Conservation (phyloP, 768 basidiomycete species). For the Hortiboletus flavorubellus region DNA sequence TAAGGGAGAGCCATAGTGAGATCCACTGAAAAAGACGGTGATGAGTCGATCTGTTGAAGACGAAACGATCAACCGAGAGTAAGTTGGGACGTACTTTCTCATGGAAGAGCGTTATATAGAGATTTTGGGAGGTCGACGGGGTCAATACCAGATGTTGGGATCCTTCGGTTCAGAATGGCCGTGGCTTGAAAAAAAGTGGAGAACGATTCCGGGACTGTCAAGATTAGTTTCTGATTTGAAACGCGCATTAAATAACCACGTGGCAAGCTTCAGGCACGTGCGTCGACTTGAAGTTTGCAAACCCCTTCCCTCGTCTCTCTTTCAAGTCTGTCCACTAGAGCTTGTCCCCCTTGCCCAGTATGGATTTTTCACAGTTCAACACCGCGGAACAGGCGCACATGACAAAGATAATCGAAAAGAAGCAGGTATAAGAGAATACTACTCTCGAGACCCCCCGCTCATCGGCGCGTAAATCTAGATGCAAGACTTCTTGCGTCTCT, state of each 20-base stretch:
- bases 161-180: neutral
- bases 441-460: neutral
- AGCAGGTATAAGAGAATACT: constrained; percentile 61
- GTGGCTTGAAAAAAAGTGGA: neutral
- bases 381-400: constrained; percentile 94
- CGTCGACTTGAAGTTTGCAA: neutral
- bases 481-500: constrained; percentile 97
- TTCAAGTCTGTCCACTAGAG: neutral
- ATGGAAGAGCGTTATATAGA: constrained; percentile 12
- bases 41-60: constrained; percentile 19
- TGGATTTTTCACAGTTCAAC: constrained; percentile 93
- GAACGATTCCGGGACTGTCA: neutral
- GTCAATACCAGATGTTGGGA: constrained; percentile 8
- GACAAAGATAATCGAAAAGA: constrained; percentile 91
- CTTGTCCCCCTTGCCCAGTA: constrained; percentile 29
- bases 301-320: neutral
- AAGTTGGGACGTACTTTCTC: constrained; percentile 19
- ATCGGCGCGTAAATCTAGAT: constrained; percentile 52
- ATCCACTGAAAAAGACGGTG: constrained; percentile 31
- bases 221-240: neutral
- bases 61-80: constrained; percentile 1
- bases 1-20: constrained; percentile 68
- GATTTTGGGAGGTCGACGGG: constrained; percentile 1
- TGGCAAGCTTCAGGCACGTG: constrained; percentile 6
- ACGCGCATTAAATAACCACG: neutral